Evolutionary conservation across 495 filamentous ascomycete species (phyloP).

Genomic region (Rhypophila decipiens): DNA sequence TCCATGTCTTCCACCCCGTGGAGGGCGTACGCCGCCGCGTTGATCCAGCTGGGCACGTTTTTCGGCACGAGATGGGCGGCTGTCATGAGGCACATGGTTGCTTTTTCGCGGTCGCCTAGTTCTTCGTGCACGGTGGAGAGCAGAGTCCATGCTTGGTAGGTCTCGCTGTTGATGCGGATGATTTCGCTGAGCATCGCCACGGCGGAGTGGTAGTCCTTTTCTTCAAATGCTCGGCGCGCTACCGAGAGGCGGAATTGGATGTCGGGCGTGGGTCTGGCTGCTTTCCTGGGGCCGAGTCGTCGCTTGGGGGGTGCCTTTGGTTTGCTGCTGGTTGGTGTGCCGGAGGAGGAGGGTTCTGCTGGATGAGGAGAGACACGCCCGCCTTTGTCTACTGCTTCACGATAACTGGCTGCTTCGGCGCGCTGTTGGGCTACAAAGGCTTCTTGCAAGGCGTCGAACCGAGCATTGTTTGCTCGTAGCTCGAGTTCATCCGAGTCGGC

Average conservation of each 20-base stretch:
- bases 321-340: not conserved
- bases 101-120: slow-evolving; percentile 59
- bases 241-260: slow-evolving; percentile 66
- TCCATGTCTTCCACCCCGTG: slow-evolving; percentile 46
- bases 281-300: slow-evolving; percentile 55
- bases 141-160: slow-evolving; percentile 69
- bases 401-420: slow-evolving; percentile 10
- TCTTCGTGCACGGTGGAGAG: slow-evolving; percentile 66
- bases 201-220: slow-evolving; percentile 58
- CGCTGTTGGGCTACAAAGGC: slow-evolving; percentile 26
- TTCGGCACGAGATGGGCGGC: slow-evolving; percentile 68
- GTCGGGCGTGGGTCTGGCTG: slow-evolving; percentile 64
- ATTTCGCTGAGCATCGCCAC: slow-evolving; percentile 57
- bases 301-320: slow-evolving; percentile 1
- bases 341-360: not conserved
- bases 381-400: not conserved
- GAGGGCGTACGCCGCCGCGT: slow-evolving; percentile 59
- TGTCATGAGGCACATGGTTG: slow-evolving; percentile 59
- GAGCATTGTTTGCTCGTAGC: slow-evolving; percentile 26
- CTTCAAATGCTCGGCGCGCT: slow-evolving; percentile 65
- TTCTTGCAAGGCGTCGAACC: slow-evolving; percentile 27
- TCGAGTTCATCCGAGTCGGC: slow-evolving; percentile 34
- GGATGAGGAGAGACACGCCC: not conserved
- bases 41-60: slow-evolving; percentile 60
- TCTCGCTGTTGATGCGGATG: slow-evolving; percentile 77